Evolutionary conservation across 2,329 filamentous ascomycete genomes (phyloP), one percentile per base, ranked within the genome.

Genomic region (Aspergillus terreus): DNA sequence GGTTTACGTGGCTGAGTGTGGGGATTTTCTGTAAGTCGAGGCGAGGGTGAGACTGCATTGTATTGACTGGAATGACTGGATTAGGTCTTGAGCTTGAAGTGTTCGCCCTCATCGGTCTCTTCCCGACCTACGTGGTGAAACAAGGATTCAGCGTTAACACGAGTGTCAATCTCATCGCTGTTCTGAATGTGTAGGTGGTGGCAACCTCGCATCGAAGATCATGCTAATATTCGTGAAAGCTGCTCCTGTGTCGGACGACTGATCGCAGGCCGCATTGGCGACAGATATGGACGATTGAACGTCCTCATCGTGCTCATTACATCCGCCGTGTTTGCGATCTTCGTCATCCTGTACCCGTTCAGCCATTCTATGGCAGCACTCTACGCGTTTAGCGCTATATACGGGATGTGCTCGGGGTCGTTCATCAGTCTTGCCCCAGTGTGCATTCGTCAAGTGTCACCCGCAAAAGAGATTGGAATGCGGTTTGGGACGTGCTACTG

Each of bases 401-500:
- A 77, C 60, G 77, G 77, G 0, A 70, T 79, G 14, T 73, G 71
- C 0, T 77, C 75, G 0, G 76, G 77, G 0, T 75, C 74, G 0
- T 79, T 77, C 54, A 66, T 80, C 41, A 74, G 73, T 10, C 66
- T 78, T 1, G 69, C 72, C 1, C 58, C 67, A 23, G 76, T 76
- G 0, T 79, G 77, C 21, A 69, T 79, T 49, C 74, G 75, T 1
- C 74, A 78, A 45, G 71, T 77, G 3, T 78, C 76, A 15, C 69
- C 74, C 19, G 67, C 74, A 0, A 76, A 76, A 44, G 73, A 78
- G 44, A 77, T 77, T 40, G 76, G 76, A 6, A 63, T 74, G 52
- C 72, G 74, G 19, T 76, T 69, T 64, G 77, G 78, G 0, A 77
- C 77, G 2, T 75, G 73, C 61, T 79, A 78, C 56, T 77, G 76